Evolutionary conservation across 2,329 filamentous ascomycete genomes (phyloP).

Genomic region (Alternaria tenuissima): DNA sequence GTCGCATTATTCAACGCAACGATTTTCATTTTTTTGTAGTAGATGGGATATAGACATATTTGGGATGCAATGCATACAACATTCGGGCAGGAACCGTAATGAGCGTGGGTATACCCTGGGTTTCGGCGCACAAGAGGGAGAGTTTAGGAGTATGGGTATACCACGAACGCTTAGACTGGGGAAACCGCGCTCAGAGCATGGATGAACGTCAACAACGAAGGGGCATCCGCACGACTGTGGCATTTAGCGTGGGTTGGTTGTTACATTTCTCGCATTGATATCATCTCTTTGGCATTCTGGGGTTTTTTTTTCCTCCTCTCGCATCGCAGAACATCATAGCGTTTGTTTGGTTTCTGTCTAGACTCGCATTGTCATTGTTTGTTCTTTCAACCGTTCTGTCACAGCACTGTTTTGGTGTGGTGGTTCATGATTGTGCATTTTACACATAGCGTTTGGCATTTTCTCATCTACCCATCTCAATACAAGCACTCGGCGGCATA

Average conservation of each 20-base stretch:
- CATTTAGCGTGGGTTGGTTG: constrained; percentile 50
- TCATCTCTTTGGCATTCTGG: constrained; percentile 29
- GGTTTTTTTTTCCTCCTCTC: constrained; percentile 21
- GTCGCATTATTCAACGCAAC: constrained; percentile 3
- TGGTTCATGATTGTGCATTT: constrained; percentile 35
- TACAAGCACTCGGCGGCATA: constrained; percentile 25
- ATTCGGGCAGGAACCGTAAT: constrained; percentile 43
- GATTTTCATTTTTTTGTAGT: constrained; percentile 7
- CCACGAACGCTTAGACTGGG: constrained; percentile 17
- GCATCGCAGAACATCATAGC: constrained; percentile 40
- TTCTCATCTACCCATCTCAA: constrained; percentile 17
- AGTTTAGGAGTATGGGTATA: constrained; percentile 10
- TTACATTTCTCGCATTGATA: constrained; percentile 27
- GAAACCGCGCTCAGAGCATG: constrained; percentile 22
- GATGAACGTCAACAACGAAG: constrained; percentile 19
- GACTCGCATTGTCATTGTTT: constrained; percentile 26
- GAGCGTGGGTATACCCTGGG: constrained; percentile 26
- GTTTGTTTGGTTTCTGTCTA: constrained; percentile 23
- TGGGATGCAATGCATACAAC: constrained; percentile 6
- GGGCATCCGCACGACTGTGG: constrained; percentile 43
- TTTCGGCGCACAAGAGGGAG: constrained; percentile 14
- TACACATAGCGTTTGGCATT: constrained; percentile 21
- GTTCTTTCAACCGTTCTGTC: constrained; percentile 11
- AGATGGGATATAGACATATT: constrained; percentile 3
- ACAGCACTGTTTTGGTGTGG: constrained; percentile 33